phyloP scores from a whole-genome alignment of 352 stramenopile genomes.

The Phytopythium ostracodes region DNA sequence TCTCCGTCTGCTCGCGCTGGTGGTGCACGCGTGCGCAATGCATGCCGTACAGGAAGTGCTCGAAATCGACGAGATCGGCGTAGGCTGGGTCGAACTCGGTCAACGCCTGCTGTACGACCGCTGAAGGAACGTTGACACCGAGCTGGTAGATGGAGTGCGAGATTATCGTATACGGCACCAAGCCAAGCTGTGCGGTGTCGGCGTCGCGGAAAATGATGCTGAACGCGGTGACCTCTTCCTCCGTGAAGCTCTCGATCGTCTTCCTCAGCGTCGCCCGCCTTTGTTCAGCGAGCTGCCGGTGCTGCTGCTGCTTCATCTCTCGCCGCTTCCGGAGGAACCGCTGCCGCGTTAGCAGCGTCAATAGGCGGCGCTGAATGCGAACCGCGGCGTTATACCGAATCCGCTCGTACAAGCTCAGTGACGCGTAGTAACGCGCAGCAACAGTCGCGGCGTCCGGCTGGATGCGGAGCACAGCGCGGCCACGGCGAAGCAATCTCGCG shows the following conservation, averaged over 20 bases:
- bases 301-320: slow-evolving; percentile 35
- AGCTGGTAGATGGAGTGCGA: slow-evolving; percentile 71
- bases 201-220: slow-evolving; percentile 54
- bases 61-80: slow-evolving; percentile 73
- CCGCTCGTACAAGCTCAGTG: slow-evolving; percentile 61
- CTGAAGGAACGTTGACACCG: slow-evolving; percentile 46
- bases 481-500: slow-evolving; percentile 34
- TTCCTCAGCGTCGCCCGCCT: slow-evolving; percentile 39
- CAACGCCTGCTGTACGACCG: slow-evolving; percentile 46
- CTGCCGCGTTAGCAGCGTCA: slow-evolving; percentile 44
- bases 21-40: slow-evolving; percentile 65
- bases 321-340: slow-evolving; percentile 49
- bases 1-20: slow-evolving; percentile 39
- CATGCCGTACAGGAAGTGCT: slow-evolving; percentile 83
- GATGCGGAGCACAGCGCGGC: slow-evolving; percentile 47
- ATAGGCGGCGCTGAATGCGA: slow-evolving; percentile 55
- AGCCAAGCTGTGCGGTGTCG: slow-evolving; percentile 53
- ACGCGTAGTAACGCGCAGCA: slow-evolving; percentile 32
- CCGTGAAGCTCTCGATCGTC: slow-evolving; percentile 57
- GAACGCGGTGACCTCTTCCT: slow-evolving; percentile 65
- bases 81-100: slow-evolving; percentile 59
- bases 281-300: slow-evolving; percentile 28
- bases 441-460: slow-evolving; percentile 22
- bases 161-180: slow-evolving; percentile 67
- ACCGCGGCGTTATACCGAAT: slow-evolving; percentile 66